Base-by-base conservation (phyloP, 331 rosid species). In the Acacia pycnantha region DNA sequence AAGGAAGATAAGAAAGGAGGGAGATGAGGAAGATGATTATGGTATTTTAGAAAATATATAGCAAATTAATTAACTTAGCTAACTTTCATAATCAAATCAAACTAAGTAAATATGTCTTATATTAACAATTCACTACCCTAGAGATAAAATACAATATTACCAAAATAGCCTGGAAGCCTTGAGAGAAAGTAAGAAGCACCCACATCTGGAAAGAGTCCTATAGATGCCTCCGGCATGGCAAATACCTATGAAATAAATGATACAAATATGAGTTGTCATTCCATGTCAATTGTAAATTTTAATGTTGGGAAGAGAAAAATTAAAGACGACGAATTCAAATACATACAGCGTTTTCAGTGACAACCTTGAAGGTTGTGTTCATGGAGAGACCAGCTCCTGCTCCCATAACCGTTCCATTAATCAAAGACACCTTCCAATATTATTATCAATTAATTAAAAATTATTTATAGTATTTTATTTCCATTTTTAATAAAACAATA, bases 131-230 rank as follows among this genome's bases (percentile, higher is more conserved):
- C 4, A 26, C 67, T 6, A 11, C 1, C 1, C 7, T 6, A 10
- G 13, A 47, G 14, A 26, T 1, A 1, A 26, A 26, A 1, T 54
- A 59, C 9, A 13, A 37, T 18, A 10, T 35, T 81, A 77, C 85
- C 77, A 54, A 81, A 73, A 46, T 53, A 47, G 56, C 83, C 83
- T 15, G 78, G 83, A 18, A 81, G 70, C 21, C 81, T 81, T 16
- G 87, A 84, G 5, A 85, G 83, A 24, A 85, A 73, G 78, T 81
- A 81, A 13, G 13, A 44, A 67, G 88, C 77, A 6, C 83, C 85
- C 26, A 78, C 81, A 77, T 81, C 88, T 0, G 78, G 83, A 66
- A 14, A 65, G 59, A 24, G 33, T 37, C 88, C 88, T 1, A 85
- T 46, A 9, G 61, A 47, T 81, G 77, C 70, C 70, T 73, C 88